phyloP scores from a whole-genome alignment of 306 rosid species.

The Acacia melanoxylon region DNA sequence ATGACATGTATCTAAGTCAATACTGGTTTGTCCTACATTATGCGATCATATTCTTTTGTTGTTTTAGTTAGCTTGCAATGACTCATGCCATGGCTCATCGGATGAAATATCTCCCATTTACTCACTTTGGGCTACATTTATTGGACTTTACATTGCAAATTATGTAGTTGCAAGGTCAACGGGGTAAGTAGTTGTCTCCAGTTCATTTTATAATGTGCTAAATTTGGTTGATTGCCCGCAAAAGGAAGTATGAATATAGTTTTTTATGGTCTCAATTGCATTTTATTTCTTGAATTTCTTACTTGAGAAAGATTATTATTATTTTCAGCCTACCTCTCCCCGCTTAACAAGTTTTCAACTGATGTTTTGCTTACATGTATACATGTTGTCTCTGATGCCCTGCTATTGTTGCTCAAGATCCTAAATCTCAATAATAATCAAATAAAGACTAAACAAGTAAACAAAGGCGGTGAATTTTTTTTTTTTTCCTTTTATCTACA shows the following conservation, averaged over 20 bases:
- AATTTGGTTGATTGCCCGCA: conserved; percentile 10
- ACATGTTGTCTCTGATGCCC: background rate
- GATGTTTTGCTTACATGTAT: background rate
- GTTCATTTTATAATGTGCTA: conserved; percentile 19
- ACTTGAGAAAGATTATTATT: background rate
- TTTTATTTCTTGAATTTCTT: background rate
- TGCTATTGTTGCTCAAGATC: background rate
- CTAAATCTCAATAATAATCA: background rate
- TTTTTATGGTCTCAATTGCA: background rate
- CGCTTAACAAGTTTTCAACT: background rate
- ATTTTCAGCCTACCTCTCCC: background rate
- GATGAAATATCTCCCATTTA: conserved; percentile 94
- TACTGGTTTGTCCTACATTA: background rate
- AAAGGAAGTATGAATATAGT: background rate
- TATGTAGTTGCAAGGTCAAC: conserved; percentile 96
- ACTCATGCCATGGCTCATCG: conserved; percentile 77
- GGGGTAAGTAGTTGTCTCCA: conserved; percentile 60
- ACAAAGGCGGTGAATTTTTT: background rate
- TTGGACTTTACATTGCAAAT: conserved; percentile 95
- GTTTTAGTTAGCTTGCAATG: conserved; percentile 88
- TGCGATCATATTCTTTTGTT: conserved; percentile 27
- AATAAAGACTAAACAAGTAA: background rate
- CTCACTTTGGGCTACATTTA: conserved; percentile 97
- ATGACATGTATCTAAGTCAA: background rate
- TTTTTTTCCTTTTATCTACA: background rate